Conservation (phyloP, 2,329 filamentous ascomycete genomes). For the Monosporascus cannonballus region DNA sequence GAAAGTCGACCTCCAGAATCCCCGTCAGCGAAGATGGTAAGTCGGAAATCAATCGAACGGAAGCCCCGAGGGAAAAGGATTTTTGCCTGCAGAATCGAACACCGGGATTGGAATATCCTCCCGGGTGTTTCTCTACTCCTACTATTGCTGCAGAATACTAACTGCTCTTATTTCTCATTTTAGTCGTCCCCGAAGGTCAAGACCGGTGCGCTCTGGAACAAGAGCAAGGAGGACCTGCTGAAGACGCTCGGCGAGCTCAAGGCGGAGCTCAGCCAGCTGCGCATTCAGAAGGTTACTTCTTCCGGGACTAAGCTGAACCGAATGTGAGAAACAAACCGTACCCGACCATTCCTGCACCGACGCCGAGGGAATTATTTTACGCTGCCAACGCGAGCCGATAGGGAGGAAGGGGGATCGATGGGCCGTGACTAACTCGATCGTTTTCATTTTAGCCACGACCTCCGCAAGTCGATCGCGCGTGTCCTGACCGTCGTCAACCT, state of each 20-base stretch:
- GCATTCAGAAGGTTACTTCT: slow-evolving; percentile 97
- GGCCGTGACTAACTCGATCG: slow-evolving; percentile 6
- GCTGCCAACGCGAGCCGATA: background rate
- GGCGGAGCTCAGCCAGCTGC: slow-evolving; percentile 91
- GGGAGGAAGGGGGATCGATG: background rate
- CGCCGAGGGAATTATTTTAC: background rate
- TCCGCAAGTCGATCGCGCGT: slow-evolving; percentile 98
- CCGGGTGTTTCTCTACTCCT: background rate
- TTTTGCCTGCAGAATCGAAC: too few relatives aligned
- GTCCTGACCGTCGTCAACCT: slow-evolving; percentile 99
- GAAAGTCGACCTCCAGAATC: background rate
- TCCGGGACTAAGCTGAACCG: slow-evolving; percentile 93
- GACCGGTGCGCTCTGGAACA: slow-evolving; percentile 94
- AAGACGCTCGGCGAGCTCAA: slow-evolving; percentile 95
- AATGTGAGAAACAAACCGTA: slow-evolving; percentile 55
- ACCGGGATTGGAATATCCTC: too few relatives aligned
- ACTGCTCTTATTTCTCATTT: slow-evolving; percentile 8
- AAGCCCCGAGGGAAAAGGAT: too few relatives aligned
- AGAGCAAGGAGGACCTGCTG: slow-evolving; percentile 97
- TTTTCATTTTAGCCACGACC: slow-evolving; percentile 68
- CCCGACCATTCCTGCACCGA: background rate
- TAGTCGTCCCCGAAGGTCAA: slow-evolving; percentile 72
- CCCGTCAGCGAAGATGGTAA: slow-evolving; percentile 41
- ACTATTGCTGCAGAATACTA: slow-evolving; percentile 6
- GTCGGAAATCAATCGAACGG: slow-evolving; percentile 19